Evolutionary conservation across 495 filamentous ascomycete genomes (phyloP).

Genomic region (Annulohypoxylon maeteangense): DNA sequence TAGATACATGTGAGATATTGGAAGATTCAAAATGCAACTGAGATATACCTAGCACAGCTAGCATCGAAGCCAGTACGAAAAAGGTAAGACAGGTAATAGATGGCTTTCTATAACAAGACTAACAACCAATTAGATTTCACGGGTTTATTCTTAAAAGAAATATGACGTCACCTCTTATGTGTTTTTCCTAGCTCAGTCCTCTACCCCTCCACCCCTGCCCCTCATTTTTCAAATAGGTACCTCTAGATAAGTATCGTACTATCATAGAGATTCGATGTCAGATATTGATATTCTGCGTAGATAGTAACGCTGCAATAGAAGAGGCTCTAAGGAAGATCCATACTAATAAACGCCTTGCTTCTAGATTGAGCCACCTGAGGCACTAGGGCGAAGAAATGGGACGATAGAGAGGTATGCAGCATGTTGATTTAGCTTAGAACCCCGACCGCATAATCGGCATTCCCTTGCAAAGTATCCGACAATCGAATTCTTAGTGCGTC

Average conservation of each 20-base stretch:
- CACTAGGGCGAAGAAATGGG: background rate
- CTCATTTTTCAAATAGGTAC: background rate
- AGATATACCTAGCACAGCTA: background rate
- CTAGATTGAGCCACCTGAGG: background rate
- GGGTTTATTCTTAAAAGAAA: constrained; percentile 13
- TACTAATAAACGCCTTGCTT: constrained; percentile 18
- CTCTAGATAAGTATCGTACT: background rate
- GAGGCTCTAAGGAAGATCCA: background rate
- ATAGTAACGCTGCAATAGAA: background rate
- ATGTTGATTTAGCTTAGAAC: constrained; percentile 17
- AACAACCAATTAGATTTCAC: constrained; percentile 27
- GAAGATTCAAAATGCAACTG: background rate
- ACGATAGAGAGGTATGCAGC: background rate
- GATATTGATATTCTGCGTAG: no score
- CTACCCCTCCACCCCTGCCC: constrained; percentile 12
- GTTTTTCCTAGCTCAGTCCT: constrained; percentile 22
- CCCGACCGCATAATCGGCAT: constrained; percentile 23
- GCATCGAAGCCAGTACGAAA: constrained; percentile 20
- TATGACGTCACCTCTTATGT: constrained; percentile 34
- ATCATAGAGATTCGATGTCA: no score
- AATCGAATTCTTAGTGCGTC: constrained; percentile 44
- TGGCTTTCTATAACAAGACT: constrained; percentile 11
- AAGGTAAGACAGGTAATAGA: no score
- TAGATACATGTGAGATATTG: background rate
- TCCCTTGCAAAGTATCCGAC: constrained; percentile 37